Evolutionary conservation across 257 asterid species (phyloP), one percentile per base, ranked within the genome.

Genomic region (Solanum tarijense): DNA sequence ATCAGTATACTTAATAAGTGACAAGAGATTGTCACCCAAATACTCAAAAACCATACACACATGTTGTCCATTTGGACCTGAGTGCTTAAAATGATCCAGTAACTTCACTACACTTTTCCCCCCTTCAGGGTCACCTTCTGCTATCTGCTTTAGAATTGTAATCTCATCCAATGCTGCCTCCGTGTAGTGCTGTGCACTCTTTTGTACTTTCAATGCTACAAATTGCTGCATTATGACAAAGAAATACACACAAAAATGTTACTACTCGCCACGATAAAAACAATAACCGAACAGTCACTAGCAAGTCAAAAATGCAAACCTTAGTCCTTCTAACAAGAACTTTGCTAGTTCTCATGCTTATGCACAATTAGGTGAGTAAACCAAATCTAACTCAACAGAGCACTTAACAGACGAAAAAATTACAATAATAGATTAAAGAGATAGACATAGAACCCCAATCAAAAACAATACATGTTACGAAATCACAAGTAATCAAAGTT

Each of bases 161-260:
- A 96, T 93, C 90, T 96, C 99, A 74, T 96, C 98, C 98, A 95
- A 90, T 58, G 99, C 98, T 12, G 98, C 99, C 89, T 96, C 98
- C 0, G 99, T 93, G 72, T 95, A 96, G 88, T 95, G 99, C 46
- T 95, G 98, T 5, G 98, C 98, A 35, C 99, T 95, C 90, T 94
- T 96, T 88, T 96, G 99, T 60, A 96, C 94, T 90, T 96, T 96
- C 88, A 96, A 90, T 89, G 99, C 99, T 76, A 95, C 96, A 79
- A 93, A 94, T 23, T 90, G 93, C 85, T 79, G 66, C 85, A 25
- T 79, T 43, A 43, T 79, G 85, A 79, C 9, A 43, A 79, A 29
- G 9, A 79, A 0, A 0, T 27, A 79, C 0, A 27, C 38, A 79
- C 39, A 79, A 79, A 79, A 25, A 27, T 18, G 34, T 43, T 27